Base-by-base conservation (phyloP, 306 rosid species). In the Cicer judaicum region DNA sequence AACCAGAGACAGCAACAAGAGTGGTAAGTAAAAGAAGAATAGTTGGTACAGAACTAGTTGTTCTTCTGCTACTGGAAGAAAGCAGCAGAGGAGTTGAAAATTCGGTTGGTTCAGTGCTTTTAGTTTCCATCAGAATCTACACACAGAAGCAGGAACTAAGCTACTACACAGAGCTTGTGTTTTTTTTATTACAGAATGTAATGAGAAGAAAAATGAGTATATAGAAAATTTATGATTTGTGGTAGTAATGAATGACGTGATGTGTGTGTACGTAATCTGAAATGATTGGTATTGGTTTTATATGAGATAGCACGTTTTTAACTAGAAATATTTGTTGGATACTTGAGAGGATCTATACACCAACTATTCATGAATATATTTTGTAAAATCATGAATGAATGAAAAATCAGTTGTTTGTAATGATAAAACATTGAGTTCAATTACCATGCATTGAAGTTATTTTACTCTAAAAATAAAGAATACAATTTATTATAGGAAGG, bases 1-100 rank as follows among this genome's bases (percentile, higher is more conserved):
- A 90, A 44, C 98, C 96, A 62, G 73, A 83, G 54, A 93, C 92
- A 50, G 97, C 89, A 66, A 81, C 87, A 68, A 93, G 76, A 55
- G 96, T 89, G 80, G 73, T 85, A 70, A 91, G 64, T 14, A 86
- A 65, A 61, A 91, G 81, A 72, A 59, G 67, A 63, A 60, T 63
- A 34, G 80, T 5, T 11, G 88, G 84, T 2, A 74, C 63, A 0
- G 92, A 77, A 67, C 75, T 73, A 19, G 80, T 10, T 3, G 5
- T 47, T 19, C 69, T 40, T 39, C 80, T 29, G 9, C n/a, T 57
- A 2, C 63, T 18, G 68, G 78, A 77, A 78, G 71, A 66, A 19
- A 46, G 40, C n/a, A 47, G 77, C 21, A 86, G 82, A 83, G 88
- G 86, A 78, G 41, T 83, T 40, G 84, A 66, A n/a, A 75, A 57